Base-by-base conservation (phyloP, 805 yeast genomes). In the Saturnispora besseyi region DNA sequence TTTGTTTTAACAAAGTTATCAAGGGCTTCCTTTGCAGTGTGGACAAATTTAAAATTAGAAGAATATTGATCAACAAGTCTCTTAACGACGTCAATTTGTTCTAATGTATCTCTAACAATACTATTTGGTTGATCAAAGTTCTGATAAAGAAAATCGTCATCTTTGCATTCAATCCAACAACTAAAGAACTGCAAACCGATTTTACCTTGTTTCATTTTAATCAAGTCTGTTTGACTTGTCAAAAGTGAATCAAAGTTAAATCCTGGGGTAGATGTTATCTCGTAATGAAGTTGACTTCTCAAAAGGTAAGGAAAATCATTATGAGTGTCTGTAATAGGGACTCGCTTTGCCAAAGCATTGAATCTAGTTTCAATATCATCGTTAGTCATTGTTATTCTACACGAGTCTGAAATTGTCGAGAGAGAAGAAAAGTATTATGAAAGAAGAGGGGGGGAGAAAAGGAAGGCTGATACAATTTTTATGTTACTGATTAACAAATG, bases 151-250 rank as follows among this genome's bases (percentile, higher is more conserved):
- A 60, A 60, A 51, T 67, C 68, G 11, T 66, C 68, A n/a, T 59
- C 60, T 46, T 73, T 72, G 54, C 76, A 73, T 54, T 74, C 78
- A 41, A 74, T 71, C 60, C 62, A 76, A 43, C 76, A 73, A 48
- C 75, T 68, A 60, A 76, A 76, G 59, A 76, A 76, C 54, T 77
- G 81, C 29, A 73, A 58, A 0, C 81, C 81, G 12, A 76, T 57
- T 13, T 63, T 62, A 1, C 80, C 81, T 53, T 69, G 57, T 38
- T 63, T 59, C 65, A 76, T 61, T 33, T 65, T 62, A 2, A 63
- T 60, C 51, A 77, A 56, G 50, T 74, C 78, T 0, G 81, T 76
- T 45, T 74, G 77, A 28, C 71, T 62, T 1, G 65, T 62, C 10
- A 75, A 53, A n/a, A 64, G 55, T 10, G 68, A 59, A 50, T 71